Evolutionary conservation across 2,329 filamentous ascomycete genomes (phyloP).

Genomic region (Trichoderma oligosporum): DNA sequence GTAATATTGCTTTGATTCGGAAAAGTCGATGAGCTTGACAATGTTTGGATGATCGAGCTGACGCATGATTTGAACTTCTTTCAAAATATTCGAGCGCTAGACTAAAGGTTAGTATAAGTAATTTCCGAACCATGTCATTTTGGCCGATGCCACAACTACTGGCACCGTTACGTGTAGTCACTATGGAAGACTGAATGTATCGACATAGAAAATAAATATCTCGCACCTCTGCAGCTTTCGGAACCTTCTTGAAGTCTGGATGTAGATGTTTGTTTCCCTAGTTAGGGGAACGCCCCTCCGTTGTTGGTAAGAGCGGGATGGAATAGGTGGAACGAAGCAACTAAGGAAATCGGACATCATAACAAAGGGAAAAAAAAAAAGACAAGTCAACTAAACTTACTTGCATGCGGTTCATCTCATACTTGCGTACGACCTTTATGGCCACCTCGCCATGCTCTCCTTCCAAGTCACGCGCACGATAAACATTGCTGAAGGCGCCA

Average conservation of each 20-base stretch:
- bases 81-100: slow-evolving; percentile 95
- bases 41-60: slow-evolving; percentile 96
- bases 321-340: slow-evolving; percentile 22
- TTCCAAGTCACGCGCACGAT: slow-evolving; percentile 73
- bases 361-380: slow-evolving; percentile 21
- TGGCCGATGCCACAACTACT: slow-evolving; percentile 6
- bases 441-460: slow-evolving; percentile 76
- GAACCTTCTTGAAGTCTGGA: slow-evolving; percentile 92
- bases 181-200: slow-evolving; percentile 25
- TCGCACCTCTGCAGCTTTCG: slow-evolving; percentile 96
- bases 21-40: slow-evolving; percentile 87
- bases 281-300: slow-evolving; percentile 37
- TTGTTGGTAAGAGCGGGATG: slow-evolving; percentile 51
- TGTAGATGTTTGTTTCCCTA: slow-evolving; percentile 92
- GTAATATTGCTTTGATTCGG: slow-evolving; percentile 91
- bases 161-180: neutral
- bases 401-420: slow-evolving; percentile 98
- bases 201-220: slow-evolving; percentile 38
- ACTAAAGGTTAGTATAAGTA: slow-evolving; percentile 28
- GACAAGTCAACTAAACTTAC: slow-evolving; percentile 57
- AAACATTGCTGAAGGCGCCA: slow-evolving; percentile 98
- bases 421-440: slow-evolving; percentile 98
- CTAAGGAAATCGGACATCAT: slow-evolving; percentile 20
- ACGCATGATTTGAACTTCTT: slow-evolving; percentile 98
- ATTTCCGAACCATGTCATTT: slow-evolving; percentile 19